A percentile compares a stretch with the other conserved stretches of the same genome.
Conservation (phyloP, 2,329 filamentous ascomycete species). For the Cladosporium velox region DNA sequence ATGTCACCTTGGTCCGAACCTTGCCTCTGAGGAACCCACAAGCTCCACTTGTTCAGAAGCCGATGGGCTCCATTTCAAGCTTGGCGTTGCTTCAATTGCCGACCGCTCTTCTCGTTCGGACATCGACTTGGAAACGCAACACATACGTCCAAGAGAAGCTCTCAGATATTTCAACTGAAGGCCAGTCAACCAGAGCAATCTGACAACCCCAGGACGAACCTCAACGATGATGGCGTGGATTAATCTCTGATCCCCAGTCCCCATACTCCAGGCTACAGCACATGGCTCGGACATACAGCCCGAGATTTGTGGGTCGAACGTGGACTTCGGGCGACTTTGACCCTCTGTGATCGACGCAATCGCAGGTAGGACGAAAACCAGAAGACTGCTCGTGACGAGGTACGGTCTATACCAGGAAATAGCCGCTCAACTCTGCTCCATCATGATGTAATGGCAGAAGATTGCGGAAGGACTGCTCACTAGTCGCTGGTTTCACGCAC, state of each 20-base stretch:
- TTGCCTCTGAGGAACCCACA: background rate
- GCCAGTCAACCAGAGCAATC: background rate
- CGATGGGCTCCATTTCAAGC: background rate
- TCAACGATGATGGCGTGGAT: background rate
- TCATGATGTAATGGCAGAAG: slow-evolving; percentile 17
- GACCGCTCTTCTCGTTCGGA: background rate
- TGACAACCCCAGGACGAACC: background rate
- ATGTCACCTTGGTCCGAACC: background rate
- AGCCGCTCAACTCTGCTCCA: slow-evolving; percentile 8
- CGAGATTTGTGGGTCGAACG: slow-evolving; percentile 14
- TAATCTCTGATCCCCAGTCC: background rate
- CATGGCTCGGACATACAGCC: slow-evolving; percentile 6
- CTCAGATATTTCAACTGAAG: background rate
- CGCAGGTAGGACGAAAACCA: background rate
- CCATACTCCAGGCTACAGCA: background rate
- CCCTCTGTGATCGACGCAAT: slow-evolving; percentile 17
- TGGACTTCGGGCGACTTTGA: slow-evolving; percentile 16
- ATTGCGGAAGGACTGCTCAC: background rate
- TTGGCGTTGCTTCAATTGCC: slow-evolving; percentile 1
- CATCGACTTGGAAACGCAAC: background rate
- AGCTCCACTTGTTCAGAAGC: background rate
- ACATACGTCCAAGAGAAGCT: background rate
- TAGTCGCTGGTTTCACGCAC: background rate
- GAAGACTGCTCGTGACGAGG: background rate
- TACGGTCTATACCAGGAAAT: background rate